A percentile compares a stretch with the other conserved stretches of the same genome.
phyloP scores from a whole-genome alignment of 192 early-diverging fungal species.

The Piromyces finnis region DNA sequence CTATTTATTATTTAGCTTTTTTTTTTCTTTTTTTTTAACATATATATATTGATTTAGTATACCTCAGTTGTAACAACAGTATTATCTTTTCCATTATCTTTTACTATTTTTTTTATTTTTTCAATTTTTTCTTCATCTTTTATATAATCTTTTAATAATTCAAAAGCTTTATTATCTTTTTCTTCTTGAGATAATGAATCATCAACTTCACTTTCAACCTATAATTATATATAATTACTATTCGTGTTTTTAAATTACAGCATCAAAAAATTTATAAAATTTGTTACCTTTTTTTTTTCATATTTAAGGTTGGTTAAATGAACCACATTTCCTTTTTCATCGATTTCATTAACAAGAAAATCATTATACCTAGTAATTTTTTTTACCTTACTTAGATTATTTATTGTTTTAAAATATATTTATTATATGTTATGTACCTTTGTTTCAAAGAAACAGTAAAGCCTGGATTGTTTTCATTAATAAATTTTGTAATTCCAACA shows the following conservation, averaged over 20 bases:
- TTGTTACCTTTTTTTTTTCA: slow-evolving; percentile 8
- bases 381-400: too few relatives aligned
- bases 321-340: slow-evolving; percentile 43
- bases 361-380: slow-evolving; percentile 53
- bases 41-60: slow-evolving; percentile 4
- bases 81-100: slow-evolving; percentile 5
- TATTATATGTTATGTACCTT: background rate
- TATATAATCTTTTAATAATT: background rate
- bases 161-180: slow-evolving; percentile 1
- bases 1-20: too few relatives aligned
- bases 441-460: background rate
- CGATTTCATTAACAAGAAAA: slow-evolving; percentile 89
- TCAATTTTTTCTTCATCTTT: slow-evolving; percentile 1
- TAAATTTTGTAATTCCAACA: background rate
- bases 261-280: too few relatives aligned
- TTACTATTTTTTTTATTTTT: slow-evolving; percentile 2
- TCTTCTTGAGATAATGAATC: background rate
- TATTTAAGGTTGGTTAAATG: slow-evolving; percentile 25
- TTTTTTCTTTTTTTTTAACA: slow-evolving; percentile 1
- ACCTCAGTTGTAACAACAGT: slow-evolving; percentile 1
- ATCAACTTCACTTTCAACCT: slow-evolving; percentile 2
- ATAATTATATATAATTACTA: background rate
- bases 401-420: too few relatives aligned
- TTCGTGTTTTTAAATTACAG: too few relatives aligned
- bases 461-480: background rate